Conservation (phyloP, 2,329 filamentous ascomycete species). For the Penicillium sp. region DNA sequence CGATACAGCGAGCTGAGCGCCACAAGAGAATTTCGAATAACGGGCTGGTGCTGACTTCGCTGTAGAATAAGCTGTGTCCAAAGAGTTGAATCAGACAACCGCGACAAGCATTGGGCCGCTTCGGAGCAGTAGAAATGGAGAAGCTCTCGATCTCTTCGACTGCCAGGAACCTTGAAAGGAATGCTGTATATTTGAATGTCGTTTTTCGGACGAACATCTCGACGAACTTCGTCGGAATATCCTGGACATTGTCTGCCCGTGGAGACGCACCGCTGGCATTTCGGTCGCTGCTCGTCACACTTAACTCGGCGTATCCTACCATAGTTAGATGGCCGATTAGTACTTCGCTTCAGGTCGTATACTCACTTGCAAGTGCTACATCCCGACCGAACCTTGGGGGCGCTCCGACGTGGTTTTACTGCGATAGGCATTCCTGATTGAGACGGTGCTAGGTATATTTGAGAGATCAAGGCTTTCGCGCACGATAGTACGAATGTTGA, state of each 20-base stretch:
- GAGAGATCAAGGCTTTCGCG: too few relatives aligned
- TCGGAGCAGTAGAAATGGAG: constrained; percentile 29
- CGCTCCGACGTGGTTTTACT: constrained; percentile 12
- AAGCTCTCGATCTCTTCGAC: constrained; percentile 27
- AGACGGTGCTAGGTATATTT: neutral
- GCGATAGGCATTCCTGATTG: neutral
- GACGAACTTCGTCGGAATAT: constrained; percentile 5
- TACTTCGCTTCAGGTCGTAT: neutral
- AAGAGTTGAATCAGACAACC: constrained; percentile 24
- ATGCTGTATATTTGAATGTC: constrained; percentile 24
- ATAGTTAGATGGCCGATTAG: neutral
- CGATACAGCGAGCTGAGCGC: constrained; percentile 25
- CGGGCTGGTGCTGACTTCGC: constrained; percentile 25
- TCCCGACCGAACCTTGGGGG: constrained; percentile 22
- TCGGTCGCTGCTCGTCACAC: constrained; percentile 31
- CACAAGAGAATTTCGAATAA: constrained; percentile 27
- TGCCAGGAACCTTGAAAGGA: constrained; percentile 30
- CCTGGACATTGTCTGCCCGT: constrained; percentile 30
- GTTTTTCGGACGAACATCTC: neutral
- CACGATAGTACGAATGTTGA: too few relatives aligned
- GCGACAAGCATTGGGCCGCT: constrained; percentile 20
- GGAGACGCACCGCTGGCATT: constrained; percentile 27
- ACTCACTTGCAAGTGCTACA: constrained; percentile 26
- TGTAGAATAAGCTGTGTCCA: constrained; percentile 27
- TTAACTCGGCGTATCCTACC: constrained; percentile 29